These are phyloP conservation scores for Cryomyces minteri DNA, from an alignment of 495 filamentous ascomycete genomes.

Conservation along the genomic window DNA sequence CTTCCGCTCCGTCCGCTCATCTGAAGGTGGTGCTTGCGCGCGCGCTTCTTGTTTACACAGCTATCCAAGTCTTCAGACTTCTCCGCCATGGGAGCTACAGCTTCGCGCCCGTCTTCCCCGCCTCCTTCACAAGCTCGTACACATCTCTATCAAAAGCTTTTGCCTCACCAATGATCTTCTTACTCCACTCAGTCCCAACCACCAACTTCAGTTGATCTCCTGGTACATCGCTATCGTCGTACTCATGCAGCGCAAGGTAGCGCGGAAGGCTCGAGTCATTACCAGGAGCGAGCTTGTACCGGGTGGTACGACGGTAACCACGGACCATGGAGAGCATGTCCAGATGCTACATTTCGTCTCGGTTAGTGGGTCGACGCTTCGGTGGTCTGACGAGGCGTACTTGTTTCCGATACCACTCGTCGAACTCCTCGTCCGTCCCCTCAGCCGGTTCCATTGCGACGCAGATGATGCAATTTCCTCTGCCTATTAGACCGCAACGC, in stretches of 20 bases:
- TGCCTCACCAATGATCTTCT: constrained; percentile 3
- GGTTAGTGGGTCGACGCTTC: background rate
- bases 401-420: constrained; percentile 10
- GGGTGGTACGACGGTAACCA: constrained; percentile 8
- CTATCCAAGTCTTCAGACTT: too few relatives aligned
- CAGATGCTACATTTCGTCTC: constrained; percentile 7
- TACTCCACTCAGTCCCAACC: constrained; percentile 6
- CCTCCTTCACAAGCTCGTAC: background rate
- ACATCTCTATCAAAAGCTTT: background rate
- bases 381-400: background rate
- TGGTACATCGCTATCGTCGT: constrained; percentile 3
- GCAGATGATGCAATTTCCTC: background rate
- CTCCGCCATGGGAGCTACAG: background rate
- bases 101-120: background rate
- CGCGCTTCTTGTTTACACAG: too few relatives aligned
- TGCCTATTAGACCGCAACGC: background rate
- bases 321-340: constrained; percentile 7
- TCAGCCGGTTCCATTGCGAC: constrained; percentile 7
- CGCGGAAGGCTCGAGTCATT: background rate
- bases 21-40: too few relatives aligned
- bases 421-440: constrained; percentile 6
- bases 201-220: constrained; percentile 4
- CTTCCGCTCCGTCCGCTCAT: too few relatives aligned
- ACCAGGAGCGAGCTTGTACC: constrained; percentile 6
- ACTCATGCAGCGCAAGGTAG: constrained; percentile 13